Evolutionary conservation across 1,284 basidiomycete genomes (phyloP).

Genomic region (Megacollybia platyphylla): DNA sequence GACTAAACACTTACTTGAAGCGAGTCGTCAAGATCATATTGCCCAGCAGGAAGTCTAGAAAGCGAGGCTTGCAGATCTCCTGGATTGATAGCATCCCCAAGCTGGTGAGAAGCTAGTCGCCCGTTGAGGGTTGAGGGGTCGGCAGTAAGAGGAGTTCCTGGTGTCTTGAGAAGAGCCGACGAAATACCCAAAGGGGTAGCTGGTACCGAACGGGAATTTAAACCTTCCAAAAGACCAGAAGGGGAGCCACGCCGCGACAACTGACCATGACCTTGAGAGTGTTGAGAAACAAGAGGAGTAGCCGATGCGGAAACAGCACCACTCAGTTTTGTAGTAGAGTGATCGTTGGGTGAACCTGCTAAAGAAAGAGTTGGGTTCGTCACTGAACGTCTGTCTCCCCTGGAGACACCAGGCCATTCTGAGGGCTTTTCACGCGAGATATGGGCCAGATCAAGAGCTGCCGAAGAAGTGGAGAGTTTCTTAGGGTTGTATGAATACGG

Average conservation of each 20-base stretch:
- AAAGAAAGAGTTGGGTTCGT: constrained; percentile 62
- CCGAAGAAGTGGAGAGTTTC: constrained; percentile 75
- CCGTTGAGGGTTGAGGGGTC: constrained; percentile 47
- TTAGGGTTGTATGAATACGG: constrained; percentile 16
- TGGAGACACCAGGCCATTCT: constrained; percentile 87
- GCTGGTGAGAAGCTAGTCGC: constrained; percentile 37
- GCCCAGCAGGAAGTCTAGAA: constrained; percentile 47
- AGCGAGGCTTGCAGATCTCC: constrained; percentile 57
- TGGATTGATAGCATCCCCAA: constrained; percentile 34
- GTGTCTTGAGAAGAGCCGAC: constrained; percentile 46
- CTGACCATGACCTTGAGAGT: constrained; percentile 39
- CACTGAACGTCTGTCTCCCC: constrained; percentile 48
- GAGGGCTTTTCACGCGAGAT: constrained; percentile 73
- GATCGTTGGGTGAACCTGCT: constrained; percentile 31
- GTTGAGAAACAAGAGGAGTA: constrained; percentile 52
- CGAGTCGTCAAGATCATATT: constrained; percentile 49
- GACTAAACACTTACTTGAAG: constrained; percentile 24
- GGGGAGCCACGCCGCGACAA: constrained; percentile 64
- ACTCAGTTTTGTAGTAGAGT: constrained; percentile 26
- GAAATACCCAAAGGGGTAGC: constrained; percentile 57
- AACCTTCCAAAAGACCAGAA: constrained; percentile 41
- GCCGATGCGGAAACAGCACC: constrained; percentile 41
- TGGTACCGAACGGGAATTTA: constrained; percentile 56
- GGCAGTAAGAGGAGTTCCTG: constrained; percentile 49
- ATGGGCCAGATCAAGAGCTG: constrained; percentile 86